Base-by-base conservation (phyloP, 768 basidiomycete species). In the Suillus weaverae region DNA sequence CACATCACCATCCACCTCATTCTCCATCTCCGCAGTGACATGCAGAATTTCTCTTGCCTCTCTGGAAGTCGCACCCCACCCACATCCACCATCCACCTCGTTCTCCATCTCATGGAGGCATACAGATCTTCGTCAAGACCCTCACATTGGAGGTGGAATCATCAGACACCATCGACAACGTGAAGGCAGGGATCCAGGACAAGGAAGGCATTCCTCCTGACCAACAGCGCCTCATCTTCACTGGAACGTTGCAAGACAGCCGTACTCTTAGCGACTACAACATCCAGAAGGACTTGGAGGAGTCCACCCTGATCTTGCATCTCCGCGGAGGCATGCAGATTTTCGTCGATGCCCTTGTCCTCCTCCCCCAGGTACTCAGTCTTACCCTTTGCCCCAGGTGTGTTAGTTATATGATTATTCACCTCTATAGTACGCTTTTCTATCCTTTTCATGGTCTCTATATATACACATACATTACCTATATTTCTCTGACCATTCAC, bases 161-260 rank as follows among this genome's bases (percentile, higher is more conserved):
- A 0, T 93, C 90, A 0, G 93, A 95, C 75, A 95, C 94, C 16
- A 95, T 97, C 71, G 94, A 96, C 74, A 94, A 95, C 69, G 93
- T 95, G 30, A 90, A 89, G 76, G 84, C 88, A 3, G 90, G 90
- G 81, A 91, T 92, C 22, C 90, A 91, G 69, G 90, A 92, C 72
- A 91, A 90, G 77, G 91, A 91, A 66, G 91, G 91, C 0, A 92
- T 92, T 36, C 90, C 90, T 33, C 43, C 91, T 4, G 90, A 95
- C 69, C 93, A 95, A 72, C 95, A 96, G 71, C 90, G 94, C 51
- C 80, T 95, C 53, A 94, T 92, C 74, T 97, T 96, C 68, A 95
- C 95, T 53, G 95, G 95, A 54, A 97, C 97, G 81, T 80, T 96
- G 13, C 95, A 97, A 75, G 95, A 97, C 63, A 95, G 95, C 3